Base-by-base conservation (phyloP, 441 rosid genomes). In the Francoa sonchifolia region DNA sequence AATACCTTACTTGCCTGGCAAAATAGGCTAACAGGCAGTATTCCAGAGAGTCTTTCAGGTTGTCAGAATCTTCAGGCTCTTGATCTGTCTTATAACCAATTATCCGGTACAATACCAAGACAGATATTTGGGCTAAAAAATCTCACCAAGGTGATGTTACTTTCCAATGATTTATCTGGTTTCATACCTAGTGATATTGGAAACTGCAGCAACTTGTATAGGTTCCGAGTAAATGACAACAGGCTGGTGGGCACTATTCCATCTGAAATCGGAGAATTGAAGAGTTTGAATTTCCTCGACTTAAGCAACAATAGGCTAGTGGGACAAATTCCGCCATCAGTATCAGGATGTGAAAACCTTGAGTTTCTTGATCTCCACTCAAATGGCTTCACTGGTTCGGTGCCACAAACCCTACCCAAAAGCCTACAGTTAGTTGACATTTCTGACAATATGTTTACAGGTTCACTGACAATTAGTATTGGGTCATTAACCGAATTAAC, bases 1-100 rank as follows among this genome's bases (percentile, higher is more conserved):
- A 81, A 68, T 41, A 58, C 77, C 29, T 77, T 89, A 58, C 81
- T 77, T 51, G 92, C 95, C 15, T 89, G 97, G 97, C 67, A 74
- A 58, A 89, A 89, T 63, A 72, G 61, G 57, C 67, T 89, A 21
- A 71, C 94, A 3, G 92, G 97, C 10, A 70, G 50, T 15, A 62
- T 89, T 22, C 97, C 92, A 0, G 68, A 63, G 62, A 72, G 83
- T 34, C 57, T 84, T 26, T 76, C 86, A 0, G 55, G 60, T 31
- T 84, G 97, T 47, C 57, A 48, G 61, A 70, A 75, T 48, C 97
- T 88, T 57, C 73, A 88, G 69, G 89, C 95, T 53, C 71, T 88
- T 38, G 97, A 88, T 61, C 66, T 88, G 5, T 88, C 97, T 12
- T 84, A 79, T 65, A 88, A 88, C 65, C 62, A 40, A 44, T 77